These are phyloP conservation scores for Alternaria sp. DNA, from an alignment of 2,329 filamentous ascomycete genomes.

Conservation along the genomic window DNA sequence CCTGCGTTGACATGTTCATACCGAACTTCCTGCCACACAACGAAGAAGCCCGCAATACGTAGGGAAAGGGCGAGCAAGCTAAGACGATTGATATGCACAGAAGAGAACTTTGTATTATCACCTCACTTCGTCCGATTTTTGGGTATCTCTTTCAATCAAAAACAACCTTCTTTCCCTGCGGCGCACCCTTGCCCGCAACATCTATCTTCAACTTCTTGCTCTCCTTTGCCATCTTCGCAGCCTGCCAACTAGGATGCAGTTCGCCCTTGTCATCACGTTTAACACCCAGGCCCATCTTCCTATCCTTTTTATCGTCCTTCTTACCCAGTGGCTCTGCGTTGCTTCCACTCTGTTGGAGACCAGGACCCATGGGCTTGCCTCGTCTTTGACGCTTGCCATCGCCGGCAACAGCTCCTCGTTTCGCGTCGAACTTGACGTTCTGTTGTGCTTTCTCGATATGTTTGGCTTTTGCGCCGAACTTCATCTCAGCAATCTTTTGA, in stretches of 20 bases:
- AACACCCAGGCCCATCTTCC: slow-evolving; percentile 52
- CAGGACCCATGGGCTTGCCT: slow-evolving; percentile 29
- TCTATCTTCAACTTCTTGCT: slow-evolving; percentile 57
- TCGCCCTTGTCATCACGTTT: slow-evolving; percentile 61
- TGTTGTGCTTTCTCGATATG: slow-evolving; percentile 64
- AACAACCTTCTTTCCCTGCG: slow-evolving; percentile 67
- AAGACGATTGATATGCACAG: background rate
- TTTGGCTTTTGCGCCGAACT: slow-evolving; percentile 76
- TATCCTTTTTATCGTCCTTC: slow-evolving; percentile 15
- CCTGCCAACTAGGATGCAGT: slow-evolving; percentile 72
- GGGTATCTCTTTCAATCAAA: slow-evolving; percentile 61
- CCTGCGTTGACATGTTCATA: background rate
- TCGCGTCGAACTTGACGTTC: slow-evolving; percentile 67
- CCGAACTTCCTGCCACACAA: too few species aligned
- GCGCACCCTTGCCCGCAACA: slow-evolving; percentile 52
- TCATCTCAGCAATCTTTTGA: slow-evolving; percentile 82
- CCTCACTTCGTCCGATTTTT: background rate
- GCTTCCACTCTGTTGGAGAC: slow-evolving; percentile 43
- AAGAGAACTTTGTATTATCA: background rate
- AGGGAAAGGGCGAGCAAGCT: rapidly evolving
- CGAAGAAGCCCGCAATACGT: background rate
- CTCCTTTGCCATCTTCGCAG: slow-evolving; percentile 68
- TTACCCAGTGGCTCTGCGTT: slow-evolving; percentile 42
- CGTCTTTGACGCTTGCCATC: slow-evolving; percentile 35
- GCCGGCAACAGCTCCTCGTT: slow-evolving; percentile 65